Base-by-base conservation (phyloP, 768 basidiomycete species). In the Galerina sulciceps region DNA sequence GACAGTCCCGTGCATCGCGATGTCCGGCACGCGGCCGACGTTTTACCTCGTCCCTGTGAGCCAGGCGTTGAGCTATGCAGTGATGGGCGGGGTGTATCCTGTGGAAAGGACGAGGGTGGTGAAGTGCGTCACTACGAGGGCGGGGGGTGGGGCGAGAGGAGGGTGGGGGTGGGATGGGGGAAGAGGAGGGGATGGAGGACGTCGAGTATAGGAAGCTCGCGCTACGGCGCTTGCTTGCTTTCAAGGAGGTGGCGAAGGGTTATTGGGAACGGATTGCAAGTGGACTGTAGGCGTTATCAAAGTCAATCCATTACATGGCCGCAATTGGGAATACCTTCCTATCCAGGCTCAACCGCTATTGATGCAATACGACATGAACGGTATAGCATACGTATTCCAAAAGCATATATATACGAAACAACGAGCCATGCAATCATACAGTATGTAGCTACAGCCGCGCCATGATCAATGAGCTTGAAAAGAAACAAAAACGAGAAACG, bases 21-120 rank as follows among this genome's bases (percentile, higher is more conserved):
- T 78, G 73, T 35, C 60, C 15, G 71, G 76, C 37, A 75, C 73
- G 26, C 61, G 42, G 15, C 76, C 75, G 31, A 67, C 65, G 18
- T 77, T 77, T 62, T 76, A 76, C 58, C 58, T 73, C n/a, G 64
- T 76, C 26, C 68, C 69, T 4, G 69, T 77, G 56, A 77, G 70
- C 26, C 49, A 59, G 56, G 68, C 69, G 31, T 61, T 76, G 42
- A 71, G 67, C 60, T 52, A 64, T 35, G 70, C 73, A 18, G 67
- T 70, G 58, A 61, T 61, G 38, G 55, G 54, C 42, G 64, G 58
- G 34, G 65, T 65, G 58, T 65, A 67, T 63, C 69, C 64, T 18
- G 22, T 60, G 2, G 48, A 57, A n/a, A 46, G 58, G 58, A 72
- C 71, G 34, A 13, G 55, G 15, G 71, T 72, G 55, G 57, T 60